Evolutionary conservation across 768 basidiomycete genomes (phyloP), one percentile per base, ranked within the genome.

Genomic region (Asterophora parasitica): DNA sequence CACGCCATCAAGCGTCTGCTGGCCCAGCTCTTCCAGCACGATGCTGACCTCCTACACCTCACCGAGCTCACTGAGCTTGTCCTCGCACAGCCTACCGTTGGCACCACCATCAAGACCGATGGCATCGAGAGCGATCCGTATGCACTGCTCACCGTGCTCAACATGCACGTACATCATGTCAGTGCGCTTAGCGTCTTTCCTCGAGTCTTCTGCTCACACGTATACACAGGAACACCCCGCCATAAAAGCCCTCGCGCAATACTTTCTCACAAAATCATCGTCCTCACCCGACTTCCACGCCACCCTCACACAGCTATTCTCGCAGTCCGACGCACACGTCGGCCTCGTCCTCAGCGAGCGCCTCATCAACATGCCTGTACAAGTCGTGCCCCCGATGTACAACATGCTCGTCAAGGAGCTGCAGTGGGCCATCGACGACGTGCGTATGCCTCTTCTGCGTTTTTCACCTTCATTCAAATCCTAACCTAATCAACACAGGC

Each of bases 351-450:
- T 99, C 54, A 88, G 85, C 53, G 92, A 96, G 63, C 76, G 95
- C 0, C 72, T 98, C 42, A 76, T 96, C 55, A 99, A 98, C 63
- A 94, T 99, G 84, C 95, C 95, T 0, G 85, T 92, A 11, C 91
- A 97, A 57, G 81, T 93, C 30, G 76, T 94, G 7, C 87, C 92
- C 4, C 93, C 92, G 1, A 86, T 96, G 83, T 97, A 94, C 65
- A 75, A 75, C 36, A 92, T 97, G 88, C 74, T 98, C 17, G 68
- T 73, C 0, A 82, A 88, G 39, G 95, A 99, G 63, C 70, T 96
- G n/a, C 71, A 81, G 31, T 81, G 75, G 70, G 88, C 88, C 3
- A 65, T 78, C 31, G 72, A 76, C 41, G 81, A 85, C 42, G 89
- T 86, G 48, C 44, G 79, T 70, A 1, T 44, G 19, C 35, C 43